Conservation (phyloP, 2,329 filamentous ascomycete species). For the Cercospora beticola region DNA sequence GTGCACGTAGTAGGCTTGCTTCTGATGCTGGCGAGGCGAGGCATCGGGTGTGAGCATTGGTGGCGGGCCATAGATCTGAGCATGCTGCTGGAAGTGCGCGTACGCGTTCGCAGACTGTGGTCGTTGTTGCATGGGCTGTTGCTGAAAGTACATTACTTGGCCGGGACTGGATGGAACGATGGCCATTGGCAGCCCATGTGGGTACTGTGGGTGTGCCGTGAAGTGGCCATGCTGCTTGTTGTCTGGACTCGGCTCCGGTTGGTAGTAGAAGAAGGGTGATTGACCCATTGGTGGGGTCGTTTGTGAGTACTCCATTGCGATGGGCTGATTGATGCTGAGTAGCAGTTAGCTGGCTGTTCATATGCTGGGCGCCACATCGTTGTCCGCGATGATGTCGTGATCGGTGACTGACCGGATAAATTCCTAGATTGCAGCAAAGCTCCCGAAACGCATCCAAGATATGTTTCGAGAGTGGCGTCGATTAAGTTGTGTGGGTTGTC, state of each 20-base stretch:
- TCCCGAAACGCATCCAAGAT: slow-evolving; percentile 23
- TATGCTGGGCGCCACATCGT: slow-evolving; percentile 21
- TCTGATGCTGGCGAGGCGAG: slow-evolving; percentile 72
- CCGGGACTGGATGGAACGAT: slow-evolving; percentile 48
- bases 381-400: slow-evolving; percentile 11
- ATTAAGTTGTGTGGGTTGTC: slow-evolving; percentile 25
- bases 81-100: slow-evolving; percentile 42
- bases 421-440: slow-evolving; percentile 16
- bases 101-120: slow-evolving; percentile 35
- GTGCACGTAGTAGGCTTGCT: slow-evolving; percentile 66
- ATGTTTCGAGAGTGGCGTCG: slow-evolving; percentile 17
- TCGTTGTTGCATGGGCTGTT: slow-evolving; percentile 48
- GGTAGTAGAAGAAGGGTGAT: slow-evolving; percentile 84
- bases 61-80: slow-evolving; percentile 58
- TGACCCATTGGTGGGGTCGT: slow-evolving; percentile 60
- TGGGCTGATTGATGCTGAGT: slow-evolving; percentile 21
- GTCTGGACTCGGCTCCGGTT: slow-evolving; percentile 70
- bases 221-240: slow-evolving; percentile 74
- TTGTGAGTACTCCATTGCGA: slow-evolving; percentile 42
- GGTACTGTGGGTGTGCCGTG: slow-evolving; percentile 54
- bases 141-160: slow-evolving; percentile 56
- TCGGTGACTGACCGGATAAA: slow-evolving; percentile 22
- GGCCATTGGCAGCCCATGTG: slow-evolving; percentile 48
- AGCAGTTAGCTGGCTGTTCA: slow-evolving; percentile 24
- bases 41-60: slow-evolving; percentile 70